Percentiles rank a stretch among this genome's conserved stretches.
phyloP scores from a whole-genome alignment of 768 basidiomycete genomes.

The Lactarius psammicola region DNA sequence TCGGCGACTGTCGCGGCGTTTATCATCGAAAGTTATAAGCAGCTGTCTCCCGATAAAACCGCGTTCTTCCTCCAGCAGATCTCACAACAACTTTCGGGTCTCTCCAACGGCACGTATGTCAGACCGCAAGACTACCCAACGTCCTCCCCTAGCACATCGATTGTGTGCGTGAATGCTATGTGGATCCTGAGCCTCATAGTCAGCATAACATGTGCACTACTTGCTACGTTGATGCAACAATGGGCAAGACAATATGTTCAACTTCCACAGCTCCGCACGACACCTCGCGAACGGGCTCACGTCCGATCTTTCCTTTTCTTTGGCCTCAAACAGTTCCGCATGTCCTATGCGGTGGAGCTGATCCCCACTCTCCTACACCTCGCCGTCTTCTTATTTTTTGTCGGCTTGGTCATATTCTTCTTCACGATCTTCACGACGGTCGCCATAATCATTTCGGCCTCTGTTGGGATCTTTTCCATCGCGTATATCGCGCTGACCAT shows the following conservation, averaged over 20 bases:
- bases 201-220: conserved; percentile 19
- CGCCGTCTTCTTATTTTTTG: conserved; percentile 24
- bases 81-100: conserved; percentile 14
- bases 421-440: conserved; percentile 3
- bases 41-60: conserved; percentile 3
- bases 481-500: conserved; percentile 14
- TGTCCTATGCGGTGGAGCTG: conserved; percentile 8
- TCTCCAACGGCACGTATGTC: neutral
- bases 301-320: conserved; percentile 23
- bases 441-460: conserved; percentile 7
- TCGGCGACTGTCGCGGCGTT: conserved; percentile 30
- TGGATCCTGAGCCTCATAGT: conserved; percentile 23
- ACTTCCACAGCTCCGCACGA: conserved; percentile 1
- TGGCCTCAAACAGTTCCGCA: conserved; percentile 9
- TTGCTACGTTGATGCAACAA: conserved; percentile 19
- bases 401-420: conserved; percentile 17
- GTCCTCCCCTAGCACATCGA: neutral
- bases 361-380: conserved; percentile 19
- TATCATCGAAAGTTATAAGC: conserved; percentile 9
- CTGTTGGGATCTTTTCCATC: conserved; percentile 3
- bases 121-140: neutral
- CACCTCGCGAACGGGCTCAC: conserved; percentile 3
- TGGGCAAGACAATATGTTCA: conserved; percentile 21
- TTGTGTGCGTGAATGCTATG: conserved; percentile 19
- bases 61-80: conserved; percentile 8